These are phyloP conservation scores for Diplodia corticola DNA, from an alignment of 2,329 filamentous ascomycete species.

Conservation along the genomic window DNA sequence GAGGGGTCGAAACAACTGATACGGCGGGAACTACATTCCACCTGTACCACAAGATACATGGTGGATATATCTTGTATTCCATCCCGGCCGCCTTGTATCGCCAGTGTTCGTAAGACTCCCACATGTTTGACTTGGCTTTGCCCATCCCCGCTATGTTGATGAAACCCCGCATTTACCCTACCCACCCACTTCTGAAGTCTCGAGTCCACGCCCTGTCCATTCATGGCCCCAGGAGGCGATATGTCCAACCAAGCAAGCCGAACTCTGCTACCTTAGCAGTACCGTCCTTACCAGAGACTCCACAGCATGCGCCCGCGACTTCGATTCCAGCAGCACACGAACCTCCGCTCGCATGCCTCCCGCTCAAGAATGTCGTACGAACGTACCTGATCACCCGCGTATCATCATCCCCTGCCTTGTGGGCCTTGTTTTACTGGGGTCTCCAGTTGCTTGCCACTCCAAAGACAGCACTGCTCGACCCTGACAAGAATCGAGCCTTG, in stretches of 20 bases:
- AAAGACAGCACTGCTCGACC: slow-evolving; percentile 3
- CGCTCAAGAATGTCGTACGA: slow-evolving; percentile 12
- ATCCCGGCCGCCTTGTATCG: neutral
- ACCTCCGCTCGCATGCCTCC: slow-evolving; percentile 9
- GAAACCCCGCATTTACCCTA: slow-evolving; percentile 1
- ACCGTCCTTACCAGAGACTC: slow-evolving; percentile 3
- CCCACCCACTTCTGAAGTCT: neutral
- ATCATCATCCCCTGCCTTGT: slow-evolving; percentile 4
- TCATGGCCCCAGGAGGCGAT: neutral
- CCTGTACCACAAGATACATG: neutral
- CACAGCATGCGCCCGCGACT: neutral
- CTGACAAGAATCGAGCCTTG: slow-evolving; percentile 54
- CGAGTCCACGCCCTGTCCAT: neutral
- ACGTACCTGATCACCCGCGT: slow-evolving; percentile 20
- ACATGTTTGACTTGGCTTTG: neutral
- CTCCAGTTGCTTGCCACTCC: slow-evolving; percentile 15
- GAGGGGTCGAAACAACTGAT: slow-evolving; percentile 6
- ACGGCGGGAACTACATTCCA: neutral
- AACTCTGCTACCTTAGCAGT: slow-evolving; percentile 9
- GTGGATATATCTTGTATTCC: neutral
- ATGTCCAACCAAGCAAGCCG: slow-evolving; percentile 15
- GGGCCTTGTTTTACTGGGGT: neutral
- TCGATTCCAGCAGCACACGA: neutral
- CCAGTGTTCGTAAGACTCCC: neutral
- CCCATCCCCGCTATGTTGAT: neutral